Base-by-base conservation (phyloP, 139 green algal species). In the Chlorella sp. region DNA sequence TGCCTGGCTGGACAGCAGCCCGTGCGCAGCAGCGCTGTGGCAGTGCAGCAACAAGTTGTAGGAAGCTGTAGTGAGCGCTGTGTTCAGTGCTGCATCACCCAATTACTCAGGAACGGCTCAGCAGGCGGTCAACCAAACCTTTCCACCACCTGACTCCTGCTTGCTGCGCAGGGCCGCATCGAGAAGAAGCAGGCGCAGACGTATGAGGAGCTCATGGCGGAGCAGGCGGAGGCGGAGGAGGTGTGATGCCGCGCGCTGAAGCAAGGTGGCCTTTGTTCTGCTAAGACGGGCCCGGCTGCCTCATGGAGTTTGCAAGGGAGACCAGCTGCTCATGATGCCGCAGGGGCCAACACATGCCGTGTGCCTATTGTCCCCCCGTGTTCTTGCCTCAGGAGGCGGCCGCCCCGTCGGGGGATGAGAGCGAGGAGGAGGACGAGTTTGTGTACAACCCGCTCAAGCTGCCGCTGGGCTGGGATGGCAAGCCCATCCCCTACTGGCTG, bases 371-470 rank as follows among this genome's bases (percentile, higher is more conserved):
- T 4, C 25, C 17, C 17, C 1, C 11, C 13, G n/a, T 9, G 9
- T 51, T 51, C 44, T 13, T 51, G 44, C 17, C 30, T 78, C 82
- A 86, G 82, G 69, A 87, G 68, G 82, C 82, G 47, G 88, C 87
- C 21, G 51, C 51, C 11, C 51, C 51, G 12, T 34, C 74, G 26
- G 79, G 60, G 3, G 87, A 89, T 11, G 94, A 95, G 51, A 91
- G 93, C 34, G 93, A 98, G 28, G 94, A 97, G 82, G 93, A 98
- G 85, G 94, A 96, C 79, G 93, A 97, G 74, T 97, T 94, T 68
- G 90, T 99, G 18, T 99, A 99, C 94, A 99, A 99, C 92, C 97
- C 97, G n/a, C 92, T 99, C 39, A 99, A 99, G 94, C 91, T 99
- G 78, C 97, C 97, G 41, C 85, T 99, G 78, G 97, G 97, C n/a